A percentile compares a stretch with the other conserved stretches of the same genome.
Conservation (phyloP, 208 protist species). For the Phytomonas francai region DNA sequence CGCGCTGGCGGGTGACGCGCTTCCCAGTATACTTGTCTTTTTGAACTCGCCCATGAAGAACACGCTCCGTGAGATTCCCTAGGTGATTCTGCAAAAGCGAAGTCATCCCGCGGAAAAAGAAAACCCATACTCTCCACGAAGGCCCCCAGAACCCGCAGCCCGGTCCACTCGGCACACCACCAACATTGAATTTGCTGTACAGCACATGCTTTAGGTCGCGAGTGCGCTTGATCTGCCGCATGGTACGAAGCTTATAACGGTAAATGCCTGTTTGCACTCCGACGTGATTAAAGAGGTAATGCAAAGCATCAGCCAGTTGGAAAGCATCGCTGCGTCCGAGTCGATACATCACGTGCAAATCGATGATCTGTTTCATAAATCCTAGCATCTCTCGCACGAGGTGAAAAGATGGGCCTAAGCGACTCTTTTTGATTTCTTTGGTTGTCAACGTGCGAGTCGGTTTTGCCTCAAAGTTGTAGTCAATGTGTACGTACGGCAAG, state of each 20-base stretch:
- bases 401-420: conserved; percentile 99
- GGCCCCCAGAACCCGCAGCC: conserved; percentile 99
- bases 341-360: conserved; percentile 99
- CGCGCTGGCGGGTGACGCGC: conserved; percentile 99
- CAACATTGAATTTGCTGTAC: conserved; percentile 99
- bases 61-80: conserved; percentile 98
- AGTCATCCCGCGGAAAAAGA: conserved; percentile 99
- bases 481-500: conserved; percentile 99
- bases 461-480: conserved; percentile 99
- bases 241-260: conserved; percentile 99
- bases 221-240: conserved; percentile 99
- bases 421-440: conserved; percentile 99
- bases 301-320: conserved; percentile 99
- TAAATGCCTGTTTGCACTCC: conserved; percentile 99
- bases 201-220: conserved; percentile 99
- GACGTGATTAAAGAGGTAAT: conserved; percentile 99
- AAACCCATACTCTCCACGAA: conserved; percentile 99
- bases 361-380: conserved; percentile 99
- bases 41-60: conserved; percentile 97
- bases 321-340: conserved; percentile 98
- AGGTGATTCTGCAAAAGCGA: conserved; percentile 99
- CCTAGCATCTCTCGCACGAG: conserved; percentile 98
- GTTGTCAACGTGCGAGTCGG: conserved; percentile 99
- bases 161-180: conserved; percentile 98
- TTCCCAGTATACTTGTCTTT: conserved; percentile 96